Conservation (phyloP, 495 filamentous ascomycete genomes). For the Aspergillus bertholletiae region DNA sequence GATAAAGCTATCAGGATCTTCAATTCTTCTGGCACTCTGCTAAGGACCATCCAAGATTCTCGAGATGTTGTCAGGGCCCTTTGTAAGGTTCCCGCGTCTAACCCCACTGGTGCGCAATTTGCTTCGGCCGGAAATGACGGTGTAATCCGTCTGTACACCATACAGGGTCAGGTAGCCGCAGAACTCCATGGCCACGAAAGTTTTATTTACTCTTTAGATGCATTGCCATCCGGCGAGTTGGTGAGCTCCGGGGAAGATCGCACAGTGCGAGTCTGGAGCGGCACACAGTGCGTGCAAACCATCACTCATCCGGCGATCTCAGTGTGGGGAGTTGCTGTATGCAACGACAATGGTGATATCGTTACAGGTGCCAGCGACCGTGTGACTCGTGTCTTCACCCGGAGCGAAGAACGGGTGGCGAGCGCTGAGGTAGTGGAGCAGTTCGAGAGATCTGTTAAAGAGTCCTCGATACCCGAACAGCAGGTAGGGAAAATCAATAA, state of each 20-base stretch:
- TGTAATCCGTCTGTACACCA: conserved; percentile 77
- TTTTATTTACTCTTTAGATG: conserved; percentile 87
- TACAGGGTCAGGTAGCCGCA: conserved; percentile 67
- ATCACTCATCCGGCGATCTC: conserved; percentile 98
- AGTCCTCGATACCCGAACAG: conserved; percentile 82
- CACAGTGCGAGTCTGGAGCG: conserved; percentile 84
- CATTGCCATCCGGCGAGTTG: conserved; percentile 77
- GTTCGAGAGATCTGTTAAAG: conserved; percentile 78
- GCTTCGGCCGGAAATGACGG: conserved; percentile 89
- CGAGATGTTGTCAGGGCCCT: conserved; percentile 81
- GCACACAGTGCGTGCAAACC: conserved; percentile 80
- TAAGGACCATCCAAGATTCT: conserved; percentile 66
- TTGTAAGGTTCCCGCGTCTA: conserved; percentile 71
- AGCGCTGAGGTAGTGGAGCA: conserved; percentile 51
- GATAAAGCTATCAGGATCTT: conserved; percentile 87
- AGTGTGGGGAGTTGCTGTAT: conserved; percentile 87
- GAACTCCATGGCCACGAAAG: conserved; percentile 85
- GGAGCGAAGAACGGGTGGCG: conserved; percentile 67
- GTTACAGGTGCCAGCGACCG: conserved; percentile 89
- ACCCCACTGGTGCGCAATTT: conserved; percentile 79
- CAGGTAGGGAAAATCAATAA: conserved; percentile 81
- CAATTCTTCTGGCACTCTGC: conserved; percentile 57
- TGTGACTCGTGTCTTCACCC: conserved; percentile 79
- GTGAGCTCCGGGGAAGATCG: conserved; percentile 92
- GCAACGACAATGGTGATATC: conserved; percentile 80